Evolutionary conservation across 371 early-diverging fungal genomes (phyloP), one percentile per base, ranked within the genome.

Genomic region (Apophysomyces ossiformis): DNA sequence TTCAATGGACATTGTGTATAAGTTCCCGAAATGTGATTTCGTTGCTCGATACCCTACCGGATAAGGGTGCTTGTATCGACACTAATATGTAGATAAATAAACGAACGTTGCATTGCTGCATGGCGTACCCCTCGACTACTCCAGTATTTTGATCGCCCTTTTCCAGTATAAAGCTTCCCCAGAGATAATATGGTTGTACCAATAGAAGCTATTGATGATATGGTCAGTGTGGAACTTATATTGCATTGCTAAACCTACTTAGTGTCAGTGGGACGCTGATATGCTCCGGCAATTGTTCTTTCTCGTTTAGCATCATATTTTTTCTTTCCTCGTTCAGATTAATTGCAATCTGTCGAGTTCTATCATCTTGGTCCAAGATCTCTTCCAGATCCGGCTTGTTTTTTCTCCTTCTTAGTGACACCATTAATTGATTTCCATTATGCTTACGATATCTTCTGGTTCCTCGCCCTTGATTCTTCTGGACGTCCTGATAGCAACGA

Each of bases 41-140:
- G 87, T 79, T 13, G 87, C 87, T 32, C 70, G 66, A 60, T 76
- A 86, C 5, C 87, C 87, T 43, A 86, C 72, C 4, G 87, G 87
- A 65, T 86, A 86, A 58, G 82, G 84, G 59, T 86, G 87, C 45
- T 73, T 82, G 58, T 81, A 86, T 41, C 77, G 77, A 60, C 84
- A 86, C 86, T 86, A 46, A 36, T 15, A 12, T 3, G 43, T 15
- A 5, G n/a, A 37, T 35, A 61, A 7, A n/a, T 6, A 45, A n/a
- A 2, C 9, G 21, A 11, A 59, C 21, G 37, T 4, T 13, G 4
- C 5, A 36, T 12, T 32, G 0, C 6, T 36, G 21, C 21, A 32
- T 46, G 39, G 46, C 70, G 37, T 82, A 82, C 82, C 4, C 76
- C 77, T 61, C 77, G 68, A 64, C 74, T 73, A 63, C 83, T 83